phyloP scores from a whole-genome alignment of 495 filamentous ascomycete genomes.

The Hyaloscypha bicolor region DNA sequence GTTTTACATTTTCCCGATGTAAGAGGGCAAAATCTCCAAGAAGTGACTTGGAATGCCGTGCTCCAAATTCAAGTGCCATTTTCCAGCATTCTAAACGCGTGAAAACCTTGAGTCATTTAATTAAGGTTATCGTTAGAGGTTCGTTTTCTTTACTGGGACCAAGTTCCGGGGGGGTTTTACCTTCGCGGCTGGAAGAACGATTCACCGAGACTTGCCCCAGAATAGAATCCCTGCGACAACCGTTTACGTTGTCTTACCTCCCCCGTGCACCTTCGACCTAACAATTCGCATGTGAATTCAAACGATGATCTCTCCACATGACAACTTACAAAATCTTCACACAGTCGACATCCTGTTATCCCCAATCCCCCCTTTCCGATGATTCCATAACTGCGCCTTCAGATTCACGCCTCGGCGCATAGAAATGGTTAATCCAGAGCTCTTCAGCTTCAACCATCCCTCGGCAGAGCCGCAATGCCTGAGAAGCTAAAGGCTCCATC shows the following conservation, averaged over 20 bases:
- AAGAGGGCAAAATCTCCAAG: not conserved
- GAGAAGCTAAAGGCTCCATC: constrained; percentile 23
- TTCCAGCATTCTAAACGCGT: no score
- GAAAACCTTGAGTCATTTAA: no score
- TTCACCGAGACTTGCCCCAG: not conserved
- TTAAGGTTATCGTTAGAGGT: no score
- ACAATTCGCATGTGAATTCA: constrained; percentile 17
- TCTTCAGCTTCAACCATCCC: constrained; percentile 5
- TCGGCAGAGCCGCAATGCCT: constrained; percentile 26
- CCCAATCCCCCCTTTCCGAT: not conserved
- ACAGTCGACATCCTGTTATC: not conserved
- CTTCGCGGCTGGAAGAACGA: not conserved
- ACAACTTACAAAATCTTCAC: not conserved
- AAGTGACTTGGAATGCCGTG: not conserved
- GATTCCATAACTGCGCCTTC: not conserved
- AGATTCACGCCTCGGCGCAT: not conserved
- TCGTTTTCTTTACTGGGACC: no score
- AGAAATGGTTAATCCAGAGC: constrained; percentile 27
- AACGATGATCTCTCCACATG: constrained; percentile 1
- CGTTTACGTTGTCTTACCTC: not conserved
- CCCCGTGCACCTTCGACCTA: not conserved
- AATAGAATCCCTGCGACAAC: not conserved
- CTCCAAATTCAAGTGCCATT: no score
- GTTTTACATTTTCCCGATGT: no score
- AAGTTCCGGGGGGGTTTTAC: no score